Evolutionary conservation across 352 stramenopile genomes (phyloP), one percentile per base, ranked within the genome.

Genomic region (Thalassiosira hispida): DNA sequence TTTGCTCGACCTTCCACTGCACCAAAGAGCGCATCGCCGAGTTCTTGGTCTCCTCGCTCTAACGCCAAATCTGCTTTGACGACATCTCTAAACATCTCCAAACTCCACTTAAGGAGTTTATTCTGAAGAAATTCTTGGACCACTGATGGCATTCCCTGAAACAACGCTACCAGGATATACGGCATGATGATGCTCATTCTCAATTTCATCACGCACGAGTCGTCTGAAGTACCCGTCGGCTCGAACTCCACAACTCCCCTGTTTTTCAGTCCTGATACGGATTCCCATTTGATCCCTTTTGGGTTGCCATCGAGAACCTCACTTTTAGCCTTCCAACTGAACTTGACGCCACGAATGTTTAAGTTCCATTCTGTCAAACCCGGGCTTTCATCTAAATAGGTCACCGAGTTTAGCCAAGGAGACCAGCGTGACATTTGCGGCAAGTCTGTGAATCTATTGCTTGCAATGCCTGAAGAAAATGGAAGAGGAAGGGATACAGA

Each of bases 1-100:
- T 81, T 94, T 49, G 85, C 83, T 42, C 87, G 83, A 8, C 89
- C 89, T 79, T 94, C 89, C 0, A 92, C 89, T 20, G 89, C 82
- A 31, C 85, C 83, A 77, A 91, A 92, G 11, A 94, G 59, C 29
- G 89, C 89, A 81, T 94, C 89, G 18, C 89, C 89, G 20, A 94
- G 78, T 69, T 93, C 89, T 38, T 89, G 57, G 69, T 94, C 87
- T 33, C 89, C 89, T 69, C 87, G 71, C 76, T 94, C 89, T 31
- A 94, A 73, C 29, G 87, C 86, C 33, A 94, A 67, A 53, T 94
- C 89, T 27, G 83, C 87, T 61, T 93, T 92, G 1, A 94, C 89
- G 46, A 90, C 85, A 73, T 94, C 89, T 68, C 89, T 77, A 66
- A 94, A 94, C 85, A 91, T 94, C 79, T 94, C 89, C 44, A 94